Evolutionary conservation across 441 rosid genomes (phyloP).

Genomic region (Viola pubescens): DNA sequence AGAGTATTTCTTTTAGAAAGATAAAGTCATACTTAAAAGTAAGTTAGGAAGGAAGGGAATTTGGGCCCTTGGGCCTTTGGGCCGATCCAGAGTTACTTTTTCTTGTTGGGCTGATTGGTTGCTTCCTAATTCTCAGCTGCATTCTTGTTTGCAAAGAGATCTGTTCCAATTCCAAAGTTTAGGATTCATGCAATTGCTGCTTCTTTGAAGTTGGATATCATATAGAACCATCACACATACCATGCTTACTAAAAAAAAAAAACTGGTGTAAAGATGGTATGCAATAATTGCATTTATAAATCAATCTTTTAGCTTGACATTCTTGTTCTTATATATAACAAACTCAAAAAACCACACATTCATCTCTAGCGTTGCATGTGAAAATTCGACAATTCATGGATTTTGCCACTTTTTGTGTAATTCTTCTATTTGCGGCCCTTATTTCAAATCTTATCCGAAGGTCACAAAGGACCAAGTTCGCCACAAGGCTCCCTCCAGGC

Average conservation of each 20-base stretch:
- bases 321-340: not conserved
- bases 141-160: not conserved
- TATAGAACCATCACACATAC: not conserved
- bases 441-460: conserved; percentile 21
- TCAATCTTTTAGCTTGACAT: not conserved
- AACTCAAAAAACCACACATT: not conserved
- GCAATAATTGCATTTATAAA: not conserved
- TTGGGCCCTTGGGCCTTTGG: no score
- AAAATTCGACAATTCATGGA: conserved; percentile 14
- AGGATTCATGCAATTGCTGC: conserved; percentile 13
- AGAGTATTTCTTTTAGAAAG: no score
- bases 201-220: conserved; percentile 9
- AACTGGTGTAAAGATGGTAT: not conserved
- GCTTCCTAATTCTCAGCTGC: not conserved
- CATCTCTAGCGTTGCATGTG: no score
- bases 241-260: not conserved
- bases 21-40: no score
- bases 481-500: conserved; percentile 59
- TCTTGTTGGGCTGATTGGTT: no score
- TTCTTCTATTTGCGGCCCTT: conserved; percentile 14
- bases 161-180: not conserved
- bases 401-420: conserved; percentile 6
- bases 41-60: no score
- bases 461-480: not conserved
- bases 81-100: no score